phyloP scores from a whole-genome alignment of 495 filamentous ascomycete species.

The Rusavskia elegans region DNA sequence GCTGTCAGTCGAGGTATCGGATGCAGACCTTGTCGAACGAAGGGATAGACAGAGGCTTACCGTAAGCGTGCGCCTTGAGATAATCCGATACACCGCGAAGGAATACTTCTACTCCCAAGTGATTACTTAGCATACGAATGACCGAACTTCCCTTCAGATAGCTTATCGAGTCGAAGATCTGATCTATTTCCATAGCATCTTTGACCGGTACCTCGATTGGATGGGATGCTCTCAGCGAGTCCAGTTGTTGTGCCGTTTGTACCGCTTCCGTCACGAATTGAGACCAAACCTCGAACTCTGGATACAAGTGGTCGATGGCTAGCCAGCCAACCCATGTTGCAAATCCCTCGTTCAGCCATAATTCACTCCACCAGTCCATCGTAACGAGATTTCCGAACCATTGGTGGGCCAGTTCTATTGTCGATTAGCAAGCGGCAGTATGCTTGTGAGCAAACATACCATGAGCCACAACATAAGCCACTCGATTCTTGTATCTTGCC shows the following conservation, averaged over 20 bases:
- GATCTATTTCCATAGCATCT: conserved; percentile 83
- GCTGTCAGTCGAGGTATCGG: not conserved
- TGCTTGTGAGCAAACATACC: conserved; percentile 14
- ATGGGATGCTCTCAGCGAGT: conserved; percentile 79
- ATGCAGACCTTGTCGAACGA: not conserved
- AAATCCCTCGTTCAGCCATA: conserved; percentile 96
- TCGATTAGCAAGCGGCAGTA: not conserved
- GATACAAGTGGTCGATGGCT: conserved; percentile 79
- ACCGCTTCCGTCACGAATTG: conserved; percentile 78
- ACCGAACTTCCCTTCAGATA: conserved; percentile 92
- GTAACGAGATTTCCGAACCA: conserved; percentile 95
- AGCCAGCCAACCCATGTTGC: conserved; percentile 97
- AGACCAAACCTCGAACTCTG: conserved; percentile 82
- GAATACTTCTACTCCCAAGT: conserved; percentile 76
- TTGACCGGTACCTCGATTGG: conserved; percentile 85
- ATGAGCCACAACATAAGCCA: conserved; percentile 89
- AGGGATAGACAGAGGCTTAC: conserved; percentile 13
- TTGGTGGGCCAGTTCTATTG: conserved; percentile 76
- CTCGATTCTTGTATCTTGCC: conserved; percentile 69
- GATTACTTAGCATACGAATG: conserved; percentile 81
- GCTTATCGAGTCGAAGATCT: conserved; percentile 91
- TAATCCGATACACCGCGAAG: conserved; percentile 77
- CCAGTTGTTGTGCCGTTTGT: conserved; percentile 77
- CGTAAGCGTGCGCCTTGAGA: conserved; percentile 71
- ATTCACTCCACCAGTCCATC: conserved; percentile 76